Base-by-base conservation (phyloP, 352 stramenopile genomes). In the Pythium pyrilobum region DNA sequence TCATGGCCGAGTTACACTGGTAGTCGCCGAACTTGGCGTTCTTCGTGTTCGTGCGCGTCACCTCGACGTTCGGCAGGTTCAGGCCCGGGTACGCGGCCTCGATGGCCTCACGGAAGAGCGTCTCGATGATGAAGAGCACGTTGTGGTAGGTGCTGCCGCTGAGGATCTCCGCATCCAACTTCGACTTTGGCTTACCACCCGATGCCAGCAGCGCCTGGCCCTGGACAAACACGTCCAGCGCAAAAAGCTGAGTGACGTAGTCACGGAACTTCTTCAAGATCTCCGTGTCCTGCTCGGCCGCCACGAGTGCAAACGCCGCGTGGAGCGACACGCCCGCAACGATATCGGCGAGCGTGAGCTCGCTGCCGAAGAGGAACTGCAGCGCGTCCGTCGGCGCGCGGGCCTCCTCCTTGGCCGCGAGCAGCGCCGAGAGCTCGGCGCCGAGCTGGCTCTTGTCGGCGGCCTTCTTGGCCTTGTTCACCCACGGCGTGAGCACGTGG, bases 1-100 rank as follows among this genome's bases (percentile, higher is more conserved):
- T 73, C 96, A 99, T 99, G 53, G 96, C 89, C 25, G 85, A 95
- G 75, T 98, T 99, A 73, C 96, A 99, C 79, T 99, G 97, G 79
- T 98, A 99, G 75, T 99, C 97, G 40, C 83, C 83, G 55, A 92
- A 92, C 58, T 87, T 87, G 54, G 81, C 67, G 62, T 89, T 92
- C 67, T 92, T 92, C 4, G 66, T 54, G 56, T 83, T 85, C 20
- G 83, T 90, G 52, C 81, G 79, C 47, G 77, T 84, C 28, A 92
- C 67, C 31, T 85, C 73, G 33, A 90, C 78, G 18, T 72, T 55
- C 31, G 75, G 69, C 9, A 88, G 57, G 29, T 62, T 46, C 25
- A 92, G 36, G 4, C 68, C 68, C 8, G 83, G 83, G 58, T 83
- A 94, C 36, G 79, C 81, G 12, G 77, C 52, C 42, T 81, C 74